Conservation (phyloP, 306 rosid genomes). For the Macrotyloma uniflorum region DNA sequence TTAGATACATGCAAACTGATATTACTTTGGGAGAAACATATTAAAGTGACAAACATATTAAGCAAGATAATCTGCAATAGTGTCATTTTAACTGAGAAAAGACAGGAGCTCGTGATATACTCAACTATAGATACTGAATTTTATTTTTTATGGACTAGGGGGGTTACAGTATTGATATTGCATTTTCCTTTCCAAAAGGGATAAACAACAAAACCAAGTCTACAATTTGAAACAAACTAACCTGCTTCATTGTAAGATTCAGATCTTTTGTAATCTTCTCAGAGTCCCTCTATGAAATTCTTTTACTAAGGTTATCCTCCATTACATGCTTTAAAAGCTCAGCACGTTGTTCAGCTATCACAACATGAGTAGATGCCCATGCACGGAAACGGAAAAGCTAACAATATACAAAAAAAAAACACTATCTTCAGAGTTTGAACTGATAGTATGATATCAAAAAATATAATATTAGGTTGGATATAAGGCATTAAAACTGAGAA, state of each 20-base stretch:
- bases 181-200: constrained; percentile 26
- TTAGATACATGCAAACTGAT: background rate
- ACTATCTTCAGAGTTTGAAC: background rate
- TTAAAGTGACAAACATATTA: background rate
- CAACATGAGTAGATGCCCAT: constrained; percentile 81
- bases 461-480: constrained; percentile 19
- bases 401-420: constrained; percentile 24
- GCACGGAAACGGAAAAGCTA: constrained; percentile 77
- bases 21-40: background rate
- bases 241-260: constrained; percentile 83
- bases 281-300: constrained; percentile 71
- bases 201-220: constrained; percentile 29
- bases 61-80: constrained; percentile 24
- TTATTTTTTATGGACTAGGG: too few relatives aligned
- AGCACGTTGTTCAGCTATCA: constrained; percentile 87
- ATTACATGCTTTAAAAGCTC: constrained; percentile 62
- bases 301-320: constrained; percentile 56
- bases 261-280: constrained; percentile 86
- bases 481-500: constrained; percentile 19
- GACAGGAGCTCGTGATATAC: background rate
- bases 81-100: constrained; percentile 17
- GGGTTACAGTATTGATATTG: background rate
- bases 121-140: constrained; percentile 1
- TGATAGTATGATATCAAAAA: constrained; percentile 18
- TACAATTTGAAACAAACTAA: constrained; percentile 46